Evolutionary conservation across 2,329 filamentous ascomycete species (phyloP), one percentile per base, ranked within the genome.

Genomic region (Scytalidium sp.): DNA sequence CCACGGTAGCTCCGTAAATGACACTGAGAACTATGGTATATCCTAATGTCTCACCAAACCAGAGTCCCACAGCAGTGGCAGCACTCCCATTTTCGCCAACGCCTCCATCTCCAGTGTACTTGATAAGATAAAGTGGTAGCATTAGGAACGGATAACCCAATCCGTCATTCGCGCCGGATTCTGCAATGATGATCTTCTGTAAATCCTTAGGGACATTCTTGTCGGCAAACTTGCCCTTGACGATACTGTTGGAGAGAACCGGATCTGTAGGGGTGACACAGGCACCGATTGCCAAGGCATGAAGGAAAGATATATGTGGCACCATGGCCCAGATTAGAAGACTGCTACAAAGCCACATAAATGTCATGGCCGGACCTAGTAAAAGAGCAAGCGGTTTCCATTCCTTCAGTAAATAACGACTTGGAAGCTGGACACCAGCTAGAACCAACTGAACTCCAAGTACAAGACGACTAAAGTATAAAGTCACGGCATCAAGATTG

Each of bases 251-350:
- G 15, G 88, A 93, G 32, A 96, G 69, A 1, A 96, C 84, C 0
- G 92, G 92, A 60, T 97, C 92, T 0, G 92, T 96, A 0, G 91
- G 92, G 2, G 92, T 94, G n/a, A 97, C 84, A 62, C 91, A 96
- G 1, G 91, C 88, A 1, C 84, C 91, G 10, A 96, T 75, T 15
- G 85, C 87, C 10, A 96, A 75, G 0, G 92, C 88, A 57, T 94
- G 87, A 2, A 96, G 74, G 56, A 94, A 88, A 23, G 74, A 75
- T 15, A 93, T 73, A 45, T 83, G 71, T 0, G 89, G 88, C 2
- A 92, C 82, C 53, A 96, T 69, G 0, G 69, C 87, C 83, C 85
- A 96, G 41, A 96, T 75, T 2, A 96, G 67, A 1, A 94, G 70
- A 57, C 86, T 88, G n/a, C 88, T 94, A 19, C 77, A 72, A 9